Evolutionary conservation across 805 yeast species (phyloP).

Genomic region (Limtongia smithiae): DNA sequence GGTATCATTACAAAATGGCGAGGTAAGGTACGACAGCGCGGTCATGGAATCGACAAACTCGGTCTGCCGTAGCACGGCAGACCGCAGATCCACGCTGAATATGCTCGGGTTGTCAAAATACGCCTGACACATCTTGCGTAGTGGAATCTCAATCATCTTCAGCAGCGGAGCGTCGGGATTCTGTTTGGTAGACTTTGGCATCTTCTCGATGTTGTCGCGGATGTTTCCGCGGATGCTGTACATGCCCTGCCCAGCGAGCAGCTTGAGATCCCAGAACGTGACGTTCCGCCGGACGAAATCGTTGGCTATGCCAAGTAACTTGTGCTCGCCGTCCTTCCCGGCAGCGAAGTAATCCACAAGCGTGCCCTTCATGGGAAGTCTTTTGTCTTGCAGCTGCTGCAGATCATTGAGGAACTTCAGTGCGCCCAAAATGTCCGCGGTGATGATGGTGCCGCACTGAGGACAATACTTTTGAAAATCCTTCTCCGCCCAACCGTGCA

Average conservation of each 20-base stretch:
- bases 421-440: conserved; percentile 1
- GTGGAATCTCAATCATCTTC: background rate
- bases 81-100: conserved; percentile 18
- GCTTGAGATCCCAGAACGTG: background rate
- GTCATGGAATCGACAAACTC: conserved; percentile 24
- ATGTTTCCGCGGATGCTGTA: conserved; percentile 2
- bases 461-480: conserved; percentile 8
- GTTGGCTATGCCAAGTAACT: conserved; percentile 5
- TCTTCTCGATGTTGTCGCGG: conserved; percentile 2
- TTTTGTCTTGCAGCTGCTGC: background rate
- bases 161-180: background rate
- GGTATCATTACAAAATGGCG: conserved; percentile 15
- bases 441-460: conserved; percentile 6
- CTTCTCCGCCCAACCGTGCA: conserved; percentile 9
- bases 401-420: conserved; percentile 7
- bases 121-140: conserved; percentile 16
- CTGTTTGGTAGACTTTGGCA: background rate
- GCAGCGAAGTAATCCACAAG: conserved; percentile 1
- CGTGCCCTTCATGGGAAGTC: conserved; percentile 8
- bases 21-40: conserved; percentile 21
- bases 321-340: background rate
- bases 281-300: conserved; percentile 1
- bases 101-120: conserved; percentile 22
- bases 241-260: conserved; percentile 1
- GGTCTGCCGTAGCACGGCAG: conserved; percentile 27